phyloP scores from a whole-genome alignment of 2,329 filamentous ascomycete species.

The Elsinoe batatas region DNA sequence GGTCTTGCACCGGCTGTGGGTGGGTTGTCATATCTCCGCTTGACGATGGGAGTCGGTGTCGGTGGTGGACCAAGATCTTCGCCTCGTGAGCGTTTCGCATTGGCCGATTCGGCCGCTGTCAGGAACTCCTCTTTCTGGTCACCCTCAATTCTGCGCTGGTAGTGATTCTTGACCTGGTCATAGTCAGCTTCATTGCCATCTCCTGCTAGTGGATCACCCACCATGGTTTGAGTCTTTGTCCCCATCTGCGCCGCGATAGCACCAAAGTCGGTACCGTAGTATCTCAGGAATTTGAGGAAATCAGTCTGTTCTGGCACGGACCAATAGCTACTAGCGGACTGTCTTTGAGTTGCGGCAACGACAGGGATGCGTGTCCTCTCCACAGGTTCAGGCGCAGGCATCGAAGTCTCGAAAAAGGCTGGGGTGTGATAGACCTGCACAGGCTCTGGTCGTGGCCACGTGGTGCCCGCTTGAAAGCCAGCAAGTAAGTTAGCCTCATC shows the following conservation, averaged over 20 bases:
- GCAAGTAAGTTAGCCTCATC: slow-evolving; percentile 27
- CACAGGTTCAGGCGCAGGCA: background rate
- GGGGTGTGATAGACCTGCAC: slow-evolving; percentile 15
- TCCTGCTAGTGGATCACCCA: slow-evolving; percentile 30
- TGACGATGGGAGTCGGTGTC: slow-evolving; percentile 38
- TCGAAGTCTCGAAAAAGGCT: slow-evolving; percentile 7
- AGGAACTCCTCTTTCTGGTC: slow-evolving; percentile 34
- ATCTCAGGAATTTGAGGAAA: slow-evolving; percentile 60
- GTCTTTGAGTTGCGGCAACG: slow-evolving; percentile 19
- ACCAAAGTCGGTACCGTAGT: slow-evolving; percentile 71
- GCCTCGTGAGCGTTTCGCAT: slow-evolving; percentile 32
- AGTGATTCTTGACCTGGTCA: slow-evolving; percentile 38
- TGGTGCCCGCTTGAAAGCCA: slow-evolving; percentile 21
- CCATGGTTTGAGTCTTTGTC: slow-evolving; percentile 80
- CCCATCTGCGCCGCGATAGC: slow-evolving; percentile 70
- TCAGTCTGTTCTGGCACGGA: slow-evolving; percentile 72
- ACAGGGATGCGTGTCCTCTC: slow-evolving; percentile 13
- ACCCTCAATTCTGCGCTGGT: slow-evolving; percentile 35
- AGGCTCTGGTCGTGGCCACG: slow-evolving; percentile 7
- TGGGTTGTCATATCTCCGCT: slow-evolving; percentile 38
- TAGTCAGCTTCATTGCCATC: background rate
- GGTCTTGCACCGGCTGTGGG: slow-evolving; percentile 30
- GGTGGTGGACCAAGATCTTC: slow-evolving; percentile 40
- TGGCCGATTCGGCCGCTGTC: slow-evolving; percentile 33
- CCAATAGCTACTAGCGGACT: slow-evolving; percentile 63